Base-by-base conservation (phyloP, 2,329 filamentous ascomycete species). In the Colletotrichum falcatum region DNA sequence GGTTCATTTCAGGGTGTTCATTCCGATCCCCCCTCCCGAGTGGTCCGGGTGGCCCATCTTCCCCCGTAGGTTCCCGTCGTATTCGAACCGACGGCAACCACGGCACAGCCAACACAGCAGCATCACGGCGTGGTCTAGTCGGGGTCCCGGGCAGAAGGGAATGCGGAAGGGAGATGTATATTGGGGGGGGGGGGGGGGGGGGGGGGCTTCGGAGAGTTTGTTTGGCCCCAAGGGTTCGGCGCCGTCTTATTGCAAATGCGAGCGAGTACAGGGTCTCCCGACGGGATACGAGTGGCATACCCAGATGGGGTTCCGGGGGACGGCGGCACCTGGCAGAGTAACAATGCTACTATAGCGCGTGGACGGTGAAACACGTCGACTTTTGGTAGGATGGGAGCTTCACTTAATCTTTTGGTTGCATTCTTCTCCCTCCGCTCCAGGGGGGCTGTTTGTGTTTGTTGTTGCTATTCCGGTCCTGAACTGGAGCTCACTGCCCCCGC, bases 41-140 rank as follows among this genome's bases (percentile, higher is more conserved):
- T 63, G n/a, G 56, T 12, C 66, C 63, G 66, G 56, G 9, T 35
- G 66, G 61, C n/a, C n/a, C n/a, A n/a, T n/a, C n/a, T n/a, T n/a
- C n/a, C 20, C 46, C 39, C 39, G 16, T 20, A 60, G 23, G 37
- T 20, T 54, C 28, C 18, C 18, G 28, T 9, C 14, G 48, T 35
- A 33, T 42, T 66, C 67, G 67, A 69, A 69, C 39, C 66, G 53
- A 61, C 54, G 61, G 61, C 46, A 42, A 30, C 46, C 53, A 55
- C 66, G 55, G 62, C 53, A 56, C 37, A 53, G 33, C 58, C 23
- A 33, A 33, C 11, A 18, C 26, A 18, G 20, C 14, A 35, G 16
- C n/a, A 37, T n/a, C 12, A 18, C 8, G 49, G 49, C 26, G 26
- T 23, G 2, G 12, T 16, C 16, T 20, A 33, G 16, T 56, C 56